A percentile compares a stretch with the other conserved stretches of the same genome.
Conservation (phyloP, 2,329 filamentous ascomycete species). For the Apiospora saccharicola region DNA sequence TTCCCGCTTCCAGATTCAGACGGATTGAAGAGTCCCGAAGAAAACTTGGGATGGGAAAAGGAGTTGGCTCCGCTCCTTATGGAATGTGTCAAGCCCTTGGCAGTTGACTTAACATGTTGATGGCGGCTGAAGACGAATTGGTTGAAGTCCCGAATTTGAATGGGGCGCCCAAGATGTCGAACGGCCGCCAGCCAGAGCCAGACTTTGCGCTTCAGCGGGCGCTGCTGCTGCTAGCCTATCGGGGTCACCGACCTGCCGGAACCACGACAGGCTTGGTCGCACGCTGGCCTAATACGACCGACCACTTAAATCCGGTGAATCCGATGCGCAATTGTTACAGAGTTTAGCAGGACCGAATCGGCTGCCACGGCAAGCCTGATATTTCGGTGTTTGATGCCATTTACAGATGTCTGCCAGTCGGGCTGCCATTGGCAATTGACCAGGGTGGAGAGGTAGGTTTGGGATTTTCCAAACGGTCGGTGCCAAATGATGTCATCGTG, state of each 20-base stretch:
- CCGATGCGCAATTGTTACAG: too few species aligned
- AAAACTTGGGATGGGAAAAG: neutral
- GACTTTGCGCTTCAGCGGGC: neutral
- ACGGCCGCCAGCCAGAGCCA: neutral
- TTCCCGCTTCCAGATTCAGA: too few species aligned
- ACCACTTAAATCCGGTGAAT: too few species aligned
- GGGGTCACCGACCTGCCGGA: too few species aligned
- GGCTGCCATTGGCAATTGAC: neutral
- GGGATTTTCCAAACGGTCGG: neutral
- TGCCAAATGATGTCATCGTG: slow-evolving; percentile 11
- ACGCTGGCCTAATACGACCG: neutral
- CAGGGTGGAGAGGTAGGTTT: neutral
- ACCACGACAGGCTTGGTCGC: neutral
- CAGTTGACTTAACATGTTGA: neutral
- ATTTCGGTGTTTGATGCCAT: neutral
- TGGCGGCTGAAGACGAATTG: neutral
- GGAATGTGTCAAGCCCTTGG: neutral
- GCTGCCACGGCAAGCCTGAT: neutral
- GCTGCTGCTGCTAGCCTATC: neutral
- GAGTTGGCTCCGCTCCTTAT: neutral
- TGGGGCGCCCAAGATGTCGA: too few species aligned
- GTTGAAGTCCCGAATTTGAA: neutral
- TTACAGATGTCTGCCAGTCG: too few species aligned
- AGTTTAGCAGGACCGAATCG: too few species aligned
- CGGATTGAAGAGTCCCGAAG: neutral